Evolutionary conservation across 371 early-diverging fungal genomes (phyloP).

Genomic region (Mortierella sp.): DNA sequence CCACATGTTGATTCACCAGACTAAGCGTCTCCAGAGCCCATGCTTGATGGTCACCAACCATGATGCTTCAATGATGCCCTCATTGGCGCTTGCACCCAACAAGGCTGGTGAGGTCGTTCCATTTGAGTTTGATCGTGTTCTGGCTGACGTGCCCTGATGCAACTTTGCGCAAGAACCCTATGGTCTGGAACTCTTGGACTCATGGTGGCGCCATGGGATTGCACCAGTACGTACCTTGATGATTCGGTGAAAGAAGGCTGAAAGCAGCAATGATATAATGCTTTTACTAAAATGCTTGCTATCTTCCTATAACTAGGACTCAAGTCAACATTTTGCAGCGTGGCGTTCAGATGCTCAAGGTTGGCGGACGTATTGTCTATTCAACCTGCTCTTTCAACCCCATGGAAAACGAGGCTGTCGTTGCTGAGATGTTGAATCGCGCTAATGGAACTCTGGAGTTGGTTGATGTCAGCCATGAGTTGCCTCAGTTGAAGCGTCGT

Average conservation of each 20-base stretch:
- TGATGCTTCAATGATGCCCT: constrained; percentile 95
- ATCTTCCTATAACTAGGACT: constrained; percentile 56
- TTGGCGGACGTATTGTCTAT: constrained; percentile 97
- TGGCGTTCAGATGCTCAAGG: constrained; percentile 89
- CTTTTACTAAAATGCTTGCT: not conserved
- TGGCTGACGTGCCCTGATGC: constrained; percentile 99
- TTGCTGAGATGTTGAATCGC: constrained; percentile 83
- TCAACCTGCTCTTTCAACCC: constrained; percentile 99
- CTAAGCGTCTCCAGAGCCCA: constrained; percentile 92
- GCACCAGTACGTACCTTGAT: constrained; percentile 69
- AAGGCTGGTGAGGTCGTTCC: constrained; percentile 42
- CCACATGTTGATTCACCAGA: constrained; percentile 96
- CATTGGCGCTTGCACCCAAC: constrained; percentile 54
- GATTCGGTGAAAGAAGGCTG: not conserved
- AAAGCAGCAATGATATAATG: not conserved
- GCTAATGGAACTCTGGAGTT: constrained; percentile 78
- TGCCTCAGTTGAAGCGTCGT: constrained; percentile 82
- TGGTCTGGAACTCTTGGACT: constrained; percentile 93
- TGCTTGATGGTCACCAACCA: constrained; percentile 97
- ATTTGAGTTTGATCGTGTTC: constrained; percentile 93
- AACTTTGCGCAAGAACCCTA: constrained; percentile 97
- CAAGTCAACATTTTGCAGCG: constrained; percentile 93
- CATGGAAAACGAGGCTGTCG: constrained; percentile 97
- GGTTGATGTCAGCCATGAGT: constrained; percentile 84
- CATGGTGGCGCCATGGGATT: constrained; percentile 81